Evolutionary conservation across 192 early-diverging fungal genomes (phyloP).

Genomic region (Coemansia sp.): DNA sequence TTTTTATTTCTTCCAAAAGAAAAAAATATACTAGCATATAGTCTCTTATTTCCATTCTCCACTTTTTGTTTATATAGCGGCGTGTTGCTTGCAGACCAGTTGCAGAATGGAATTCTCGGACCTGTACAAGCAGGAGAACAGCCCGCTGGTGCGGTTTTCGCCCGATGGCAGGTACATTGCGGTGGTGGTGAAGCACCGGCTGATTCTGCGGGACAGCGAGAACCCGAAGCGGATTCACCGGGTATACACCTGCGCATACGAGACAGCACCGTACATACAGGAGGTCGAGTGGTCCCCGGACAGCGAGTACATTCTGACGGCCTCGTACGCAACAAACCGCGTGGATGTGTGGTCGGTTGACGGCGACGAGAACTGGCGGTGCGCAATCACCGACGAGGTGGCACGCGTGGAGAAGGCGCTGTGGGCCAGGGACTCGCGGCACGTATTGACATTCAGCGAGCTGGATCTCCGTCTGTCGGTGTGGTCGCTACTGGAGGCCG

Average conservation of each 20-base stretch:
- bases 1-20: constrained; percentile 1
- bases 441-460: constrained; percentile 51
- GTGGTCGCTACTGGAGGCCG: constrained; percentile 37
- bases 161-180: constrained; percentile 47
- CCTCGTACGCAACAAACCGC: constrained; percentile 32
- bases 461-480: constrained; percentile 50
- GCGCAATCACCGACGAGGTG: constrained; percentile 42
- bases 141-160: constrained; percentile 40
- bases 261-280: constrained; percentile 38
- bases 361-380: constrained; percentile 39
- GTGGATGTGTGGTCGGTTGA: constrained; percentile 53
- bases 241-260: constrained; percentile 34
- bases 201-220: constrained; percentile 46
- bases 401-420: constrained; percentile 26
- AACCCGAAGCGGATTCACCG: constrained; percentile 45
- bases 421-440: constrained; percentile 39
- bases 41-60: constrained; percentile 10
- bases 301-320: constrained; percentile 39
- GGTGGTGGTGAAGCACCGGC: constrained; percentile 48
- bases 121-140: constrained; percentile 53
- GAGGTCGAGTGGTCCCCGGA: constrained; percentile 45
- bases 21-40: not conserved
- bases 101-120: constrained; percentile 49
- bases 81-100: constrained; percentile 16
- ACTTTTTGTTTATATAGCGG: not conserved